phyloP scores from a whole-genome alignment of 2,329 filamentous ascomycete genomes.

The Verruconis gallopava region DNA sequence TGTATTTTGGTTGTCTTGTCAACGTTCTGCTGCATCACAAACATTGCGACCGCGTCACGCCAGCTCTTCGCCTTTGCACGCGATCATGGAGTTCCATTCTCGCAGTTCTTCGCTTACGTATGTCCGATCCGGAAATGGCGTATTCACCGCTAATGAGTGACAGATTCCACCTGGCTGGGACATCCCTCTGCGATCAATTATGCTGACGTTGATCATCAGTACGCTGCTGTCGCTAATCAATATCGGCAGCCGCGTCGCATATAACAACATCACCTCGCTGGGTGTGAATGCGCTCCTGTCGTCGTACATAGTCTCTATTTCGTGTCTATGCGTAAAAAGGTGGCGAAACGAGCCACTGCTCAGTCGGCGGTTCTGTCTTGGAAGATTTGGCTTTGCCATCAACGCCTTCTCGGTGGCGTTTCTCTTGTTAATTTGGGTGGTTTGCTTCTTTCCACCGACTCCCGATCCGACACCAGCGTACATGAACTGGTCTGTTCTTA shows the following conservation, averaged over 20 bases:
- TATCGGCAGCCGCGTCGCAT: conserved; percentile 34
- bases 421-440: conserved; percentile 27
- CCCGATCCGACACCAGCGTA: conserved; percentile 21
- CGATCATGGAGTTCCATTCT: conserved; percentile 27
- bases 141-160: background rate
- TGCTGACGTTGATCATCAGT: conserved; percentile 31
- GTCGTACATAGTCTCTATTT: conserved; percentile 34
- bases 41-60: conserved; percentile 25
- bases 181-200: conserved; percentile 35
- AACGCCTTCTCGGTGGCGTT: conserved; percentile 30
- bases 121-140: background rate
- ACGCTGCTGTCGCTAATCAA: conserved; percentile 38
- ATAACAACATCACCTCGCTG: conserved; percentile 32
- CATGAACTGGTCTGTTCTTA: conserved; percentile 37
- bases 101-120: conserved; percentile 11
- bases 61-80: conserved; percentile 30
- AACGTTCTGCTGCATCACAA: conserved; percentile 20
- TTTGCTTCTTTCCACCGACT: conserved; percentile 31
- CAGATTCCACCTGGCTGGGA: conserved; percentile 15
- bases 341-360: conserved; percentile 29
- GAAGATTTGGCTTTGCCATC: conserved; percentile 30
- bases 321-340: conserved; percentile 33
- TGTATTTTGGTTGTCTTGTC: conserved; percentile 21
- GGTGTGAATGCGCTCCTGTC: conserved; percentile 28
- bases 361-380: conserved; percentile 32